Conservation (phyloP, 805 yeast genomes). For the Wickerhamiella siamensis region DNA sequence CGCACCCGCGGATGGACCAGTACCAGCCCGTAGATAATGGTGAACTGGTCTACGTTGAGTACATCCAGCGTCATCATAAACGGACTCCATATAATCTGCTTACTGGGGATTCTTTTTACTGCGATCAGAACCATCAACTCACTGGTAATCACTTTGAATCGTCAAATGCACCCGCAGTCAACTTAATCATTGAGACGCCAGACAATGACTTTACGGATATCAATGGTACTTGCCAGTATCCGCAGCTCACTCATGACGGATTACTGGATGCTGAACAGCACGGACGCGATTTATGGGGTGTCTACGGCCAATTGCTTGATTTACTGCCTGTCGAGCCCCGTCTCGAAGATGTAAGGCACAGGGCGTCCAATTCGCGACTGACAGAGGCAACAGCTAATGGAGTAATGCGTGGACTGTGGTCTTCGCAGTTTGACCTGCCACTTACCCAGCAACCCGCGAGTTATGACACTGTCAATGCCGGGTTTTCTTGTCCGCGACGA, state of each 20-base stretch:
- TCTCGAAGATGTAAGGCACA: slow-evolving; percentile 20
- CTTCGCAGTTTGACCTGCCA: slow-evolving; percentile 21
- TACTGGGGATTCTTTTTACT: slow-evolving; percentile 24
- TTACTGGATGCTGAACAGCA: slow-evolving; percentile 29
- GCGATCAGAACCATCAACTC: slow-evolving; percentile 22
- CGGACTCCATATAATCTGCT: slow-evolving; percentile 31
- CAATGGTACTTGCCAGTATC: slow-evolving; percentile 28
- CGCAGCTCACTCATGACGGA: slow-evolving; percentile 31
- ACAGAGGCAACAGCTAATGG: slow-evolving; percentile 31
- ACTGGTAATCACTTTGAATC: slow-evolving; percentile 16
- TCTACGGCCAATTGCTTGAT: slow-evolving; percentile 26
- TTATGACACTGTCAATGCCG: slow-evolving; percentile 29
- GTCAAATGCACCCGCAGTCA: slow-evolving; percentile 10
- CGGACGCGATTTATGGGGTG: slow-evolving; percentile 28
- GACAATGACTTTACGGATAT: slow-evolving; percentile 11
- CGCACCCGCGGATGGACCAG: slow-evolving; percentile 27
- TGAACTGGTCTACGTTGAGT: slow-evolving; percentile 27
- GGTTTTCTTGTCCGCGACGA: slow-evolving; percentile 25
- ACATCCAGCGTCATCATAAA: slow-evolving; percentile 33
- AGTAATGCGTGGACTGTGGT: slow-evolving; percentile 28
- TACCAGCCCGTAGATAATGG: slow-evolving; percentile 16
- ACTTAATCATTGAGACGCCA: slow-evolving; percentile 20
- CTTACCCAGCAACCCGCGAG: slow-evolving; percentile 22
- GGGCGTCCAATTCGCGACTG: slow-evolving; percentile 29
- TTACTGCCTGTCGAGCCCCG: slow-evolving; percentile 27